Conservation (phyloP, 2,329 filamentous ascomycete genomes). For the Fusarium phyllophilum region DNA sequence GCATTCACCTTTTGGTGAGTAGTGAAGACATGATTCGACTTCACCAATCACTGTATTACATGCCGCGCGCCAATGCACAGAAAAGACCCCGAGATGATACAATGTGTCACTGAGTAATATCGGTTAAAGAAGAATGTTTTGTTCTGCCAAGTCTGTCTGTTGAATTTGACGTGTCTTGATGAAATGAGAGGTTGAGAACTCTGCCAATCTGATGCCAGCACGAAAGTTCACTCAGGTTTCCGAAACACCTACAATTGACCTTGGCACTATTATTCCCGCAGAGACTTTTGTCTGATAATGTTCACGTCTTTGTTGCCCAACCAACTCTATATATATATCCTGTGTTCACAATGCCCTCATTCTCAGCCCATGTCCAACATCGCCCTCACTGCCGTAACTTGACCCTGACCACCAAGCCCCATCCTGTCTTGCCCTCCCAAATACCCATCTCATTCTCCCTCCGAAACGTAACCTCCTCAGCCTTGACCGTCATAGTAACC, state of each 20-base stretch:
- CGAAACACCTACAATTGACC: too few relatives aligned
- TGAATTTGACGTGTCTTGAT: neutral
- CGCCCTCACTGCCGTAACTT: constrained; percentile 29
- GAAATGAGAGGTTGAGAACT: neutral
- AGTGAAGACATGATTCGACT: neutral
- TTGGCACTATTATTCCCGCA: too few relatives aligned
- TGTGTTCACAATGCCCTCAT: neutral
- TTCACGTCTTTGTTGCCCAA: neutral
- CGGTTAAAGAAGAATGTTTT: neutral
- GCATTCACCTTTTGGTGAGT: neutral
- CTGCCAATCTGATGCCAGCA: neutral
- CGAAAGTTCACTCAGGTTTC: too few relatives aligned
- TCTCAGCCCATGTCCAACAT: neutral
- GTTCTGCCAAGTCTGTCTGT: too few relatives aligned
- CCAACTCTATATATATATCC: neutral
- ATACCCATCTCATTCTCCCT: constrained; percentile 62
- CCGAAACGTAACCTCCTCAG: constrained; percentile 62
- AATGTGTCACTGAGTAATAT: neutral
- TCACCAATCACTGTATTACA: neutral
- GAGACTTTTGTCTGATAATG: too few relatives aligned
- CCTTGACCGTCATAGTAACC: constrained; percentile 54
- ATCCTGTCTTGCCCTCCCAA: constrained; percentile 62
- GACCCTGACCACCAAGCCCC: constrained; percentile 59
- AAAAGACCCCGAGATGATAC: neutral
- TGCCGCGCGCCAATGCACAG: neutral